These are phyloP conservation scores for Santalum album DNA, from an alignment of 164 flowering plant species.

Conservation along the genomic window DNA sequence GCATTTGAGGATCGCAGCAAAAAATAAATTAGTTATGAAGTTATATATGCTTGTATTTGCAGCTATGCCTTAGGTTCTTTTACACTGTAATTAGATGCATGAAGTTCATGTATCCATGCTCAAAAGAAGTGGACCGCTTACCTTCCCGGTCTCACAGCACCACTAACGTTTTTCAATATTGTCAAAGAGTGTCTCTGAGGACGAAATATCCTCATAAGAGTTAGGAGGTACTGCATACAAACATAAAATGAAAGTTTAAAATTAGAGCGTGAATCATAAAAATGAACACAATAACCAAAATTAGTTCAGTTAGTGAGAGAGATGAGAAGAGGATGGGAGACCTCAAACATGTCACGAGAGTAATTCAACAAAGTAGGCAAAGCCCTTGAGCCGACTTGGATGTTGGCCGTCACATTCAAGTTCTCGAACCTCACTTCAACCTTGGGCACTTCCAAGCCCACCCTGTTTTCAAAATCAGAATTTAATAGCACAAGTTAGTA, in stretches of 20 bases:
- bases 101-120: too few relatives aligned
- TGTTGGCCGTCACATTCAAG: conserved; percentile 46
- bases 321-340: not conserved
- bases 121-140: conserved; percentile 9
- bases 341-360: conserved; percentile 54
- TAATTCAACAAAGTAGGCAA: conserved; percentile 72
- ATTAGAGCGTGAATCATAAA: too few relatives aligned
- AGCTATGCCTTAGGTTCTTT: too few relatives aligned
- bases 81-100: too few relatives aligned
- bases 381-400: conserved; percentile 64
- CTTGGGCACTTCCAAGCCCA: conserved; percentile 59
- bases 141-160: conserved; percentile 75
- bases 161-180: conserved; percentile 56
- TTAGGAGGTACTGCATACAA: conserved; percentile 36
- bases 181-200: conserved; percentile 40
- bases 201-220: conserved; percentile 32
- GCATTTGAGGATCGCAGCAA: too few relatives aligned
- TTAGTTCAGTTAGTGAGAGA: not conserved
- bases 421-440: conserved; percentile 76
- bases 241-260: not conserved
- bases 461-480: conserved; percentile 24
- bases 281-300: not conserved
- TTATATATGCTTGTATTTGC: too few relatives aligned
- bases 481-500: not conserved
- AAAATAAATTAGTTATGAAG: too few relatives aligned